These are phyloP conservation scores for Pichia nanzhaoensis DNA, from an alignment of 805 yeast species.

Conservation along the genomic window DNA sequence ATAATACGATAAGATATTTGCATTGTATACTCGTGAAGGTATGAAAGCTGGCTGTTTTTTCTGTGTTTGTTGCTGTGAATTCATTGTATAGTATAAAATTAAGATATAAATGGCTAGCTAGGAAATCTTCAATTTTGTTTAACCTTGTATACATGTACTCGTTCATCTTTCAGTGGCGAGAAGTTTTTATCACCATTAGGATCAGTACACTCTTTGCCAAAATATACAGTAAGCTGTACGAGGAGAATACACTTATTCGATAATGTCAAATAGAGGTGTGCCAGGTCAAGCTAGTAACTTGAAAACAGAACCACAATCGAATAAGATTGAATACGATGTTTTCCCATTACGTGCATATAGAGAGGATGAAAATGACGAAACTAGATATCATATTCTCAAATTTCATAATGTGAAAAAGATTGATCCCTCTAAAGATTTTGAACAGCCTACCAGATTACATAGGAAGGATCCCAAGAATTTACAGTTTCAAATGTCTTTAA, in stretches of 20 bases:
- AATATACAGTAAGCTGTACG: too few relatives aligned
- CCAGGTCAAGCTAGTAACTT: neutral
- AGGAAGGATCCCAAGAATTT: slow-evolving; percentile 89
- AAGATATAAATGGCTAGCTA: too few relatives aligned
- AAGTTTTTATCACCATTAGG: too few relatives aligned
- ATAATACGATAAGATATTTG: slow-evolving; percentile 15
- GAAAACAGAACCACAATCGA: slow-evolving; percentile 2
- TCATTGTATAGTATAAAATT: too few relatives aligned
- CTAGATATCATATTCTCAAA: slow-evolving; percentile 73
- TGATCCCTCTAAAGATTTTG: slow-evolving; percentile 65
- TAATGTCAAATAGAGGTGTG: neutral
- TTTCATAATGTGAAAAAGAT: slow-evolving; percentile 70
- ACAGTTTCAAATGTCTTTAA: slow-evolving; percentile 76
- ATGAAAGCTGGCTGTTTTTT: slow-evolving; percentile 6
- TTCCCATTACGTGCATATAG: slow-evolving; percentile 67
- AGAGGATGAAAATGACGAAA: slow-evolving; percentile 60
- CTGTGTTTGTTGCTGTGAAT: neutral
- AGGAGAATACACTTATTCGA: neutral
- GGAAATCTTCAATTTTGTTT: too few relatives aligned
- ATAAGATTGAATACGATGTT: slow-evolving; percentile 29
- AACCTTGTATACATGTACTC: neutral
- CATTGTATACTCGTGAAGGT: slow-evolving; percentile 15
- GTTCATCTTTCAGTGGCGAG: too few relatives aligned
- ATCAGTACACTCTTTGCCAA: too few relatives aligned
- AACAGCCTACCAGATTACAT: slow-evolving; percentile 79